A percentile compares a stretch with the other conserved stretches of the same genome.
Evolutionary conservation across 306 rosid genomes (phyloP).

Genomic region (Trifolium fragiferum): DNA sequence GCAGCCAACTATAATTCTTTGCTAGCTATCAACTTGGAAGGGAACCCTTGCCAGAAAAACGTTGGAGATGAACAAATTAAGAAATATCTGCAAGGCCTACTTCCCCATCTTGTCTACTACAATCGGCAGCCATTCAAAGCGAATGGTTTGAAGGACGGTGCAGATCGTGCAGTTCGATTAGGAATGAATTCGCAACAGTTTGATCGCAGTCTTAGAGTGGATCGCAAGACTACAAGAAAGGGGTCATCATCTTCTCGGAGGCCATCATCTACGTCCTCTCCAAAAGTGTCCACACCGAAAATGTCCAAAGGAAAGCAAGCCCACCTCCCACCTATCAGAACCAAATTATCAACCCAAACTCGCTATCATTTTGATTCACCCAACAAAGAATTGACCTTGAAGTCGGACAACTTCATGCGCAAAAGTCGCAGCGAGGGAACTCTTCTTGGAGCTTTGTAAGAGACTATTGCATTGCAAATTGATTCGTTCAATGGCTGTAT

Average conservation of each 20-base stretch:
- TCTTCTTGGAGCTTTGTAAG: slow-evolving; percentile 67
- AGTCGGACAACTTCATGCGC: slow-evolving; percentile 55
- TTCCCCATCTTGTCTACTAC: slow-evolving; percentile 83
- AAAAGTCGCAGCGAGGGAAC: slow-evolving; percentile 83
- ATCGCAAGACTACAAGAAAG: slow-evolving; percentile 71
- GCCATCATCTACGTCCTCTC: slow-evolving; percentile 49
- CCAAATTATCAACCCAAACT: slow-evolving; percentile 49
- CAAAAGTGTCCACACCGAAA: slow-evolving; percentile 24
- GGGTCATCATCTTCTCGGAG: slow-evolving; percentile 42
- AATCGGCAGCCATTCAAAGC: slow-evolving; percentile 70
- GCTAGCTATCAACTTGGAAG: slow-evolving; percentile 91
- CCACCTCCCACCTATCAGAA: slow-evolving; percentile 63
- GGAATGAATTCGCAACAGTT: slow-evolving; percentile 70
- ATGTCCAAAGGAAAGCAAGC: slow-evolving; percentile 57
- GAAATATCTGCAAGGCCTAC: slow-evolving; percentile 87
- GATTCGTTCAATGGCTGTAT: slow-evolving; percentile 7
- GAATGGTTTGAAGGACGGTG: slow-evolving; percentile 64
- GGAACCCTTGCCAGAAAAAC: slow-evolving; percentile 92
- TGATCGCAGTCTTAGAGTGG: slow-evolving; percentile 71
- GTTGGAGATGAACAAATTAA: slow-evolving; percentile 95
- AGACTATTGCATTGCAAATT: slow-evolving; percentile 23
- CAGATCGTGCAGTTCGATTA: slow-evolving; percentile 70
- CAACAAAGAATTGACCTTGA: slow-evolving; percentile 43
- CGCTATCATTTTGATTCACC: slow-evolving; percentile 52
- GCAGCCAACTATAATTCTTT: slow-evolving; percentile 90